Evolutionary conservation across 495 filamentous ascomycete genomes (phyloP).

Genomic region (Aspergillus leporis): DNA sequence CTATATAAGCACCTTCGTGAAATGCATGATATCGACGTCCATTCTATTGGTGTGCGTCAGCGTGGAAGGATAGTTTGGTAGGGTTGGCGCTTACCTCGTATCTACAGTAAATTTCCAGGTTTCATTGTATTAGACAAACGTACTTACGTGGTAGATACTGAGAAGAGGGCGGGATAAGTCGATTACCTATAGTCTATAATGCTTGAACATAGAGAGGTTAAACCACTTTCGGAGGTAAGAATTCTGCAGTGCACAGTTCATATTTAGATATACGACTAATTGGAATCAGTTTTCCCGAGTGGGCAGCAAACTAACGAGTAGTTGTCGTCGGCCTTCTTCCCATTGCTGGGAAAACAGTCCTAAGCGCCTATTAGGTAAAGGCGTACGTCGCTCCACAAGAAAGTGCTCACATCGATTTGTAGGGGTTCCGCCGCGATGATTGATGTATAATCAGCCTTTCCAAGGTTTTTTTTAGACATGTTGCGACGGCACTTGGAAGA

Average conservation of each 20-base stretch:
- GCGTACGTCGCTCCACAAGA: background rate
- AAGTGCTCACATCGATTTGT: background rate
- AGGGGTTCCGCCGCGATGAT: background rate
- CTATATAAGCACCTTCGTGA: background rate
- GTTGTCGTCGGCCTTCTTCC: background rate
- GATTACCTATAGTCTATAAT: conserved; percentile 1
- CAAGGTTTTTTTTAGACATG: background rate
- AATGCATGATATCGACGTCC: conserved; percentile 1
- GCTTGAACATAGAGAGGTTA: background rate
- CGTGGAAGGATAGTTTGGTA: background rate
- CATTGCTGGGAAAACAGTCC: background rate
- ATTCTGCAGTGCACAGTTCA: background rate
- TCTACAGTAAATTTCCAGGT: background rate
- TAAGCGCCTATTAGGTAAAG: background rate
- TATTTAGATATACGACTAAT: background rate
- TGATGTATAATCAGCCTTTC: background rate
- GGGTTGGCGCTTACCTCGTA: background rate
- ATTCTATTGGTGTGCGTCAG: background rate
- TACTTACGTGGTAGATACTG: background rate
- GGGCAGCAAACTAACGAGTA: background rate
- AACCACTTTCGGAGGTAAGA: background rate
- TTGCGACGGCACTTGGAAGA: background rate
- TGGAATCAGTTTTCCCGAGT: background rate
- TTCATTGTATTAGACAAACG: background rate
- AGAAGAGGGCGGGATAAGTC: background rate